Evolutionary conservation across 352 stramenopile species (phyloP), one percentile per base, ranked within the genome.

Genomic region (Globisporangium yorkense): DNA sequence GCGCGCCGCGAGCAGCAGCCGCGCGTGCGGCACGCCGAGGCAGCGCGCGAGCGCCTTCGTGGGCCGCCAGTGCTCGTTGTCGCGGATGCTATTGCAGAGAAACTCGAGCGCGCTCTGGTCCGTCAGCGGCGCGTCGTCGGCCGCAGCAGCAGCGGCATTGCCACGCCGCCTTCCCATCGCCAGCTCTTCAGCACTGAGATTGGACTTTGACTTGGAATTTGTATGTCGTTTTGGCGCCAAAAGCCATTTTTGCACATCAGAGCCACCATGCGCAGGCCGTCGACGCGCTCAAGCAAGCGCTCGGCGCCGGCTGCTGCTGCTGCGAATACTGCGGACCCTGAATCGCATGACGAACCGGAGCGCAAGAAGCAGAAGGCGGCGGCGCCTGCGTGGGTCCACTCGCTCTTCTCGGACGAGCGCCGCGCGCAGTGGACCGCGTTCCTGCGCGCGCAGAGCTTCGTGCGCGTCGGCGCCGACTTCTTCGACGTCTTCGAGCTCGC

Each of bases 401-500:
- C 53, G 27, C 20, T 46, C 16, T 62, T 65, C 35, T 39, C 65
- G 4, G 10, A 44, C 1, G 61, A 55, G 43, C 57, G 72, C 21
- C 58, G 67, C 33, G 50, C 45, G 31, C 63, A 66, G 31, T 88
- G 78, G 79, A 56, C 67, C 51, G 51, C 55, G 16, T 67, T 80
- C 54, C 49, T 89, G 56, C 55, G 63, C 51, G 64, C 63, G 15
- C 69, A 75, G 18, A 72, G 68, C 49, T 62, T 76, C 48, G 33
- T 75, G 9, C 56, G 67, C 13, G 65, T 67, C 7, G 57, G 67
- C 0, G 31, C 31, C 8, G 76, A 87, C n/a, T 63, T 89, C 24
- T 87, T 68, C 51, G 62, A 70, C 39, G 21, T 89, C 9, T 83
- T 76, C 52, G 65, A 71, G 35, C 46, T 89, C 53, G 79, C 76